A percentile compares a stretch with the other conserved stretches of the same genome.
These are phyloP conservation scores for Debaryomyces maramus DNA, from an alignment of 805 yeast genomes.

Conservation along the genomic window DNA sequence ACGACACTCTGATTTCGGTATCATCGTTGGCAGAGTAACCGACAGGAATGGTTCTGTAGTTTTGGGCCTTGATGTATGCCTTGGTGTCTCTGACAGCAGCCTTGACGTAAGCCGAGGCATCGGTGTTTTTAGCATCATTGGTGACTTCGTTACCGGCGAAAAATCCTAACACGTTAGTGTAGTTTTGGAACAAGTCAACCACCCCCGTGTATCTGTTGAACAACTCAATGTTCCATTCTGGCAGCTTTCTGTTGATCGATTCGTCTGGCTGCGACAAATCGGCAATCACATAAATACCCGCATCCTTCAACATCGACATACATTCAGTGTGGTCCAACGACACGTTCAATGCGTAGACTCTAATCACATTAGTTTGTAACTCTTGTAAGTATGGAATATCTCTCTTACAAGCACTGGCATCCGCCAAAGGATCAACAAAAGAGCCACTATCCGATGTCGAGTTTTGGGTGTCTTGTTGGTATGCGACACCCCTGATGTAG, in stretches of 20 bases:
- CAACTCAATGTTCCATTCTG: constrained; percentile 63
- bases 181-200: constrained; percentile 65
- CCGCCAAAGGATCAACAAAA: constrained; percentile 72
- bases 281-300: constrained; percentile 88
- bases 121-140: constrained; percentile 63
- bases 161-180: constrained; percentile 75
- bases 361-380: constrained; percentile 64
- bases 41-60: constrained; percentile 71
- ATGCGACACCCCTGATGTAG: constrained; percentile 75
- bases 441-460: constrained; percentile 40
- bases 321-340: constrained; percentile 64
- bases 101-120: constrained; percentile 77
- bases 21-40: constrained; percentile 86
- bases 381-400: constrained; percentile 70
- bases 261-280: constrained; percentile 76
- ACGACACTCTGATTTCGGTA: constrained; percentile 57
- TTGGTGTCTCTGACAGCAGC: constrained; percentile 82
- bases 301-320: constrained; percentile 66
- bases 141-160: constrained; percentile 88
- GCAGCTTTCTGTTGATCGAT: constrained; percentile 62
- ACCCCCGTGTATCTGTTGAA: constrained; percentile 68
- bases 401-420: constrained; percentile 59
- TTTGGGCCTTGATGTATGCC: constrained; percentile 56
- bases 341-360: constrained; percentile 76
- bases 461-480: constrained; percentile 66